Conservation (phyloP, 2,329 filamentous ascomycete species). For the Hypomyces perniciosus region DNA sequence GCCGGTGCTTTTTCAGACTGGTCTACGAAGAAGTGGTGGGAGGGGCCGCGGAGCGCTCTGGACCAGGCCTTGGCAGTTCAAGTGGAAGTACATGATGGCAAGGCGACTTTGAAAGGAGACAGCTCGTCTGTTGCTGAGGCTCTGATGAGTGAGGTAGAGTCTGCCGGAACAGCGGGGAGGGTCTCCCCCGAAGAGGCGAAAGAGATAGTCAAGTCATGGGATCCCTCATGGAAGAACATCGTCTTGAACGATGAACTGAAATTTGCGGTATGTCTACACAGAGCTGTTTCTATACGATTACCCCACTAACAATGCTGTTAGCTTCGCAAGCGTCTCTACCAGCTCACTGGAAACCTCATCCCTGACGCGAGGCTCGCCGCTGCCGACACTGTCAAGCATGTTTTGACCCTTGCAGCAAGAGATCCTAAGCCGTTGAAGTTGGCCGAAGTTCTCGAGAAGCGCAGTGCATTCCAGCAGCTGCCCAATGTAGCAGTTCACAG, state of each 20-base stretch:
- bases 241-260: slow-evolving; percentile 57
- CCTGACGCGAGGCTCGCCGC: slow-evolving; percentile 61
- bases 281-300: not conserved
- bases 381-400: slow-evolving; percentile 46
- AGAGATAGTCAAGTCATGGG: slow-evolving; percentile 41
- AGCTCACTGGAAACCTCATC: slow-evolving; percentile 72
- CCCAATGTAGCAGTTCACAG: slow-evolving; percentile 66
- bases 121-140: slow-evolving; percentile 27
- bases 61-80: slow-evolving; percentile 30
- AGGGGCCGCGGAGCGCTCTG: slow-evolving; percentile 28
- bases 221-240: slow-evolving; percentile 51
- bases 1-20: slow-evolving; percentile 24
- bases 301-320: slow-evolving; percentile 33
- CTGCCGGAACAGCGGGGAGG: slow-evolving; percentile 19
- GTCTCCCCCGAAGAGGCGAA: slow-evolving; percentile 35
- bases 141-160: slow-evolving; percentile 25
- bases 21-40: slow-evolving; percentile 29
- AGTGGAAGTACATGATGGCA: slow-evolving; percentile 36
- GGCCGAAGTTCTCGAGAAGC: slow-evolving; percentile 49
- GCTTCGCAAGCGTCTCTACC: slow-evolving; percentile 74
- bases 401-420: slow-evolving; percentile 49
- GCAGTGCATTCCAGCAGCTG: slow-evolving; percentile 41
- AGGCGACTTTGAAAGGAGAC: slow-evolving; percentile 34
- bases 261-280: slow-evolving; percentile 59
- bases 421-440: slow-evolving; percentile 57